Evolutionary conservation across 345 rosid species (phyloP).

Genomic region (Streptanthus diversifolius): DNA sequence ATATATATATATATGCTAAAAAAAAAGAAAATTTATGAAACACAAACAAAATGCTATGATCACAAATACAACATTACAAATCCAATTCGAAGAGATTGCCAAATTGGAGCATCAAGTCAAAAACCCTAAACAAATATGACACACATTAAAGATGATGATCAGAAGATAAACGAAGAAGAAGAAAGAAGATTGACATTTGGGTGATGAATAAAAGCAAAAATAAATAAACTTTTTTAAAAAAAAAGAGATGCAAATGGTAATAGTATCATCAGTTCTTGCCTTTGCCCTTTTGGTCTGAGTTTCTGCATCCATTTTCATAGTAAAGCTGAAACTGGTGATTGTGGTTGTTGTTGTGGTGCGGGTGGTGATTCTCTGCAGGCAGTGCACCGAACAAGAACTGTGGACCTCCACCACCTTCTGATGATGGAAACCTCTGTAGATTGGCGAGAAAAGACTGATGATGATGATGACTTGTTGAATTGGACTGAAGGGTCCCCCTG

Average conservation of each 20-base stretch:
- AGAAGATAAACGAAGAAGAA: neutral
- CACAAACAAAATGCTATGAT: conserved; percentile 30
- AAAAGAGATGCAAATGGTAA: conserved; percentile 12
- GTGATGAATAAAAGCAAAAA: neutral
- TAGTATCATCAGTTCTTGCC: conserved; percentile 51
- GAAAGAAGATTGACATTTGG: conserved; percentile 10
- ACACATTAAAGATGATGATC: conserved; percentile 8
- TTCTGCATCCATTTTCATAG: conserved; percentile 69
- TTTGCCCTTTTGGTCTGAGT: conserved; percentile 80
- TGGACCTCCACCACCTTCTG: conserved; percentile 48
- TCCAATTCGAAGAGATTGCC: neutral
- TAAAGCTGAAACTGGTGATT: conserved; percentile 77
- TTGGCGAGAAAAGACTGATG: conserved; percentile 57
- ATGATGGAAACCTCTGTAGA: conserved; percentile 63
- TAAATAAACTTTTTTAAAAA: neutral
- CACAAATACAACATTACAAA: conserved; percentile 32
- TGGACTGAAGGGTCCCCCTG: conserved; percentile 99
- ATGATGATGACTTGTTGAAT: conserved; percentile 46
- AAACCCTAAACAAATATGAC: conserved; percentile 13
- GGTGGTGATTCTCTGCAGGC: conserved; percentile 62
- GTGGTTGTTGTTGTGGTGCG: conserved; percentile 51
- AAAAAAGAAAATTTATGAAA: neutral
- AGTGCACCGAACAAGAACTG: conserved; percentile 69
- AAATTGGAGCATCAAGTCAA: neutral
- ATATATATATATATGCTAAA: too few species aligned